Evolutionary conservation across 2,329 filamentous ascomycete genomes (phyloP).

Genomic region (Mycogone perniciosa): DNA sequence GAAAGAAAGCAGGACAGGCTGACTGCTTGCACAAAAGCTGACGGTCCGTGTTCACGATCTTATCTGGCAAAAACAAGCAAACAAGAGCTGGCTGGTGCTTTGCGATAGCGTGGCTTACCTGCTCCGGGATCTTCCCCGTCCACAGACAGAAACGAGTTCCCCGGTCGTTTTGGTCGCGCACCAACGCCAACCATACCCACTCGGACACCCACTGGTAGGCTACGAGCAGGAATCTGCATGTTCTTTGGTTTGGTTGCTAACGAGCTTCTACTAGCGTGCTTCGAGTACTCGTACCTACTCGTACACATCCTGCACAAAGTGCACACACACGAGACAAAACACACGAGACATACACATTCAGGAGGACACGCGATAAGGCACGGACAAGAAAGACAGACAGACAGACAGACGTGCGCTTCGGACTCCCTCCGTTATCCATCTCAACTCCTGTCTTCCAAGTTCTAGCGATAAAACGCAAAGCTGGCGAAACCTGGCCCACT

Average conservation of each 20-base stretch:
- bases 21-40: neutral
- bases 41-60: neutral
- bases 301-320: no score
- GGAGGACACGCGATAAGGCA: no score
- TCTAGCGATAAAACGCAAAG: no score
- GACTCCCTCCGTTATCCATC: no score
- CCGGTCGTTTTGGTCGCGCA: neutral
- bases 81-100: slow-evolving; percentile 12
- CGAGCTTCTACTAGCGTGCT: slow-evolving; percentile 5
- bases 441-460: no score
- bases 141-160: slow-evolving; percentile 1
- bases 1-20: neutral
- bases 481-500: no score
- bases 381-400: no score
- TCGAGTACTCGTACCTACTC: no score
- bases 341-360: no score
- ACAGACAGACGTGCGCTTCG: no score
- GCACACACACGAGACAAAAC: no score
- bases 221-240: slow-evolving; percentile 1
- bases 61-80: neutral
- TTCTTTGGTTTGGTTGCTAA: neutral
- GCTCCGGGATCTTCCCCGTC: slow-evolving; percentile 9
- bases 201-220: neutral
- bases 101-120: slow-evolving; percentile 9
- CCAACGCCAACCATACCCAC: neutral